Conservation (phyloP, 2,329 filamentous ascomycete genomes). For the Aspergillus thermomutatus region DNA sequence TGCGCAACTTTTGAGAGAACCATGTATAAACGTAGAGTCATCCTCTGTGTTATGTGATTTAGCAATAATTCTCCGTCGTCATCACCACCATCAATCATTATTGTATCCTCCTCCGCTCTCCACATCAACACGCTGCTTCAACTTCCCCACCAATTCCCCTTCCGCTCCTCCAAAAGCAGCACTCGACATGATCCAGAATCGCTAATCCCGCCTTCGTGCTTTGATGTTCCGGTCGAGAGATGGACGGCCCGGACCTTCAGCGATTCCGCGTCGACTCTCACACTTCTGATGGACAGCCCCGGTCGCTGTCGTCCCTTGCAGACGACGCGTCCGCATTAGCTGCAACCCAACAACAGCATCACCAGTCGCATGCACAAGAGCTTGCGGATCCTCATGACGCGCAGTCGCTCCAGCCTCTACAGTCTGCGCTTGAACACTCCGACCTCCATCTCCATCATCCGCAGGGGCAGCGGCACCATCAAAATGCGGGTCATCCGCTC, state of each 20-base stretch:
- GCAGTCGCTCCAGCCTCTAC: slow-evolving; percentile 27
- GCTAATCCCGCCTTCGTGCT: not conserved
- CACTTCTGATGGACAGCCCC: slow-evolving; percentile 10
- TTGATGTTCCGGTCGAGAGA: slow-evolving; percentile 8
- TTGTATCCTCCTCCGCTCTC: too few species aligned
- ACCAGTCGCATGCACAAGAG: slow-evolving; percentile 8
- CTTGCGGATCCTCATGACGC: slow-evolving; percentile 18
- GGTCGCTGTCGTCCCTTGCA: slow-evolving; percentile 20
- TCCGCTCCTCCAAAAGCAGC: slow-evolving; percentile 29
- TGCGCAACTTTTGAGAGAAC: not conserved
- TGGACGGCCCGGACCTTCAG: slow-evolving; percentile 25
- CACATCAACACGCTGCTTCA: slow-evolving; percentile 22
- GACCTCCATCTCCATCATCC: slow-evolving; percentile 13
- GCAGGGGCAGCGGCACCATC: slow-evolving; percentile 15
- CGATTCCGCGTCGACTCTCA: slow-evolving; percentile 16
- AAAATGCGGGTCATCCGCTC: slow-evolving; percentile 8
- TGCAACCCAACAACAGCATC: slow-evolving; percentile 8
- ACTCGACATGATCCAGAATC: slow-evolving; percentile 6
- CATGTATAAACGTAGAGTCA: not conserved
- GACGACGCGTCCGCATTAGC: slow-evolving; percentile 21
- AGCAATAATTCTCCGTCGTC: not conserved
- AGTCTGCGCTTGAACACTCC: slow-evolving; percentile 21
- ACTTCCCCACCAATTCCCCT: slow-evolving; percentile 16
- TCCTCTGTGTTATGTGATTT: not conserved
- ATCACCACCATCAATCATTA: not conserved